Base-by-base conservation (phyloP, 2,329 filamentous ascomycete species). In the Claviceps lovelessii region DNA sequence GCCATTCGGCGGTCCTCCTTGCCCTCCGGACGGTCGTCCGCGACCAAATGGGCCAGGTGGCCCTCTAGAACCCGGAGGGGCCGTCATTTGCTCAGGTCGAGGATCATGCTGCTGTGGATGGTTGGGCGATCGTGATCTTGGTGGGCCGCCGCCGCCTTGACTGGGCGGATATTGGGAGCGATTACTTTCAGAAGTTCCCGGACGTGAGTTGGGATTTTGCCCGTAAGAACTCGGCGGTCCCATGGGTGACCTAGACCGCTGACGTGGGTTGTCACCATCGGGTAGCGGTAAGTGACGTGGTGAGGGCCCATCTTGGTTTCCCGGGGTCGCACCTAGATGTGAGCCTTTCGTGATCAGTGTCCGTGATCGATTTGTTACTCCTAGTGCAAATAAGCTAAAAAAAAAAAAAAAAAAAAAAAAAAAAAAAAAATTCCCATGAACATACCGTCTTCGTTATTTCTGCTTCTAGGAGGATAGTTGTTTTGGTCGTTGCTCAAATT, bases 291-390 rank as follows among this genome's bases (percentile, higher is more conserved):
- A 64, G 15, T 46, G 49, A 46, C 67, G 70, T 50, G 70, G 67
- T 48, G 61, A 64, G 47, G 68, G 59, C 53, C 64, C 66, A 58
- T 67, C 64, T 55, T 68, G 64, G 55, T 65, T 63, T 47, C 69
- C 67, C 46, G 67, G 64, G 59, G 64, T 76, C 65, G 78, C 61
- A 73, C 66, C 77, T 76, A 80, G 73, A 72, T 70, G 76, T 70
- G 75, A 75, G 62, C 72, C 70, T n/a, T 67, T 71, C 70, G 63
- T 72, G 64, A 71, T 82, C 78, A 76, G 78, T 73, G n/a, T n/a
- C n/a, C n/a, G 75, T 71, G 72, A 63, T 71, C 73, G 65, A 74
- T 75, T 62, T 74, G 64, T 65, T 72, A 65, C 65, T 73, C n/a
- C n/a, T n/a, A n/a, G n/a, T n/a, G n/a, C n/a, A n/a, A n/a, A n/a